Base-by-base conservation (phyloP, 768 basidiomycete species). In the Boletus fagicola region DNA sequence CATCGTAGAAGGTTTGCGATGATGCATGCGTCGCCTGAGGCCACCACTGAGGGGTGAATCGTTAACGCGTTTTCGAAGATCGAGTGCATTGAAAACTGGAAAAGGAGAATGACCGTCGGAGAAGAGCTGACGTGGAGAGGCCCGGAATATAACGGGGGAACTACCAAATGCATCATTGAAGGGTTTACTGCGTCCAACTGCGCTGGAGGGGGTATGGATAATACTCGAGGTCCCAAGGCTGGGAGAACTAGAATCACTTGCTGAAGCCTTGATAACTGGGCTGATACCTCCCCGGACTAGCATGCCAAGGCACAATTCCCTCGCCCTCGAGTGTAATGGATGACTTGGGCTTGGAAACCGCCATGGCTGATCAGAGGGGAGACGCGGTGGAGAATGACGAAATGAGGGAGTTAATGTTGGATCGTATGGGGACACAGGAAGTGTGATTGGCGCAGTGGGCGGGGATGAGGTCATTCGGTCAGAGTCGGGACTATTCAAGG, bases 361-460 rank as follows among this genome's bases (percentile, higher is more conserved):
- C 90, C 90, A 92, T 3, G 90, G 90, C 58, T 90, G 89, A 63
- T 89, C 86, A 18, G 85, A 88, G 7, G 88, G 87, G 24, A 86
- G 81, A 11, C 83, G 86, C 0, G 85, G 81, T 18, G 88, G 86
- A 11, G 87, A 89, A 70, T 91, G 88, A 39, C 87, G 83, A 70
- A 91, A 91, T 5, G 88, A 81, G 0, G 90, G 90, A 0, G 90
- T 90, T 35, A 81, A 75, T 15, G 83, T 77, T 36, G 90, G 90
- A 66, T 92, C 81, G 57, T 91, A 92, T 2, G 90, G 90, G 6
- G 90, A 90, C 63, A 83, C 77, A 9, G 86, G 84, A 47, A 85
- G 74, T 9, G 66, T 54, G 30, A 63, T 58, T 16, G 67, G 62
- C 9, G 59, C 65, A n/a, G 62, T 53, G 10, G 56, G 59, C 6